These are phyloP conservation scores for Lipomyces mesembrius DNA, from an alignment of 805 yeast species.

Conservation along the genomic window DNA sequence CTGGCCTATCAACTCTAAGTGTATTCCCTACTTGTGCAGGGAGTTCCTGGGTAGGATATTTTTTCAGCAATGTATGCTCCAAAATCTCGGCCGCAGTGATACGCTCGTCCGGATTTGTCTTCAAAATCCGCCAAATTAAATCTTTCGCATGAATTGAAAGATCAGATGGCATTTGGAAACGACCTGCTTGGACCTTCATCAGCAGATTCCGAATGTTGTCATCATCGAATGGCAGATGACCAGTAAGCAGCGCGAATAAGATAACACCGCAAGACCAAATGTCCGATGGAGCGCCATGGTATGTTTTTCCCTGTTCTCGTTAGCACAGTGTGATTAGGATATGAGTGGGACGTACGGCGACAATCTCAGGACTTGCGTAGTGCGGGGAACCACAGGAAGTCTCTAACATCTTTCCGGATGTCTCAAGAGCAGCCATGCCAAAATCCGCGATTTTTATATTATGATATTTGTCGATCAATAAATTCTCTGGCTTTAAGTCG, in stretches of 20 bases:
- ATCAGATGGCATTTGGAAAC: constrained; percentile 78
- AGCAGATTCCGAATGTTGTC: constrained; percentile 87
- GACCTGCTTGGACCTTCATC: constrained; percentile 89
- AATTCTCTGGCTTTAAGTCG: constrained; percentile 76
- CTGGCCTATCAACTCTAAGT: constrained; percentile 45
- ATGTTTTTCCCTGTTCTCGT: constrained; percentile 66
- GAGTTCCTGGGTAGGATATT: constrained; percentile 54
- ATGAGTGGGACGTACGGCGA: constrained; percentile 52
- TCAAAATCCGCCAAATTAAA: constrained; percentile 76
- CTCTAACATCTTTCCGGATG: constrained; percentile 77
- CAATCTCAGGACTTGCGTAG: constrained; percentile 97
- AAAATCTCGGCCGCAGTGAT: constrained; percentile 78
- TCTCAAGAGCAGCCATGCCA: constrained; percentile 98
- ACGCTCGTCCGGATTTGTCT: constrained; percentile 79
- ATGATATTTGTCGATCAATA: constrained; percentile 74
- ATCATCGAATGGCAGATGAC: constrained; percentile 95
- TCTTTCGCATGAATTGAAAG: constrained; percentile 86
- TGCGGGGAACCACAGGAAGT: constrained; percentile 99
- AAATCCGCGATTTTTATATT: constrained; percentile 97
- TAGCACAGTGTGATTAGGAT: background rate
- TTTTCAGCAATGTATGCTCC: constrained; percentile 77
- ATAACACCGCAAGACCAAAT: constrained; percentile 95
- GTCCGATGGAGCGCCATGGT: constrained; percentile 96
- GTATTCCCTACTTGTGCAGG: constrained; percentile 30
- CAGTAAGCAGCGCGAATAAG: constrained; percentile 88